Percentiles rank a stretch among this genome's conserved stretches.
phyloP scores from a whole-genome alignment of 495 filamentous ascomycete genomes.

The Penicillium simplicissimum region DNA sequence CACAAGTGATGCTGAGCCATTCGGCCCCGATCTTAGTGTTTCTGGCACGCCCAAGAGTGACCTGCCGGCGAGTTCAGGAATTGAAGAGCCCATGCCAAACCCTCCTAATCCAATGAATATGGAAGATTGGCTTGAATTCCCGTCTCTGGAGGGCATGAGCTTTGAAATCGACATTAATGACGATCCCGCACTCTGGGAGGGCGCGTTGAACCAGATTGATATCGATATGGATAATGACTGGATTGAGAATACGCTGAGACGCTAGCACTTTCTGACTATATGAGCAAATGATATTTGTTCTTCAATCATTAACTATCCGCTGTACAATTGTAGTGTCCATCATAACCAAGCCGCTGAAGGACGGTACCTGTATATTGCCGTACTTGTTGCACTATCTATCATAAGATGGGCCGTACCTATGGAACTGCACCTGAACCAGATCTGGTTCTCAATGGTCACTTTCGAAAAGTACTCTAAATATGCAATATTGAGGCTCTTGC shows the following conservation, averaged over 20 bases:
- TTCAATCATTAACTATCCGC: not conserved
- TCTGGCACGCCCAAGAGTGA: slow-evolving; percentile 24
- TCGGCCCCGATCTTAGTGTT: not conserved
- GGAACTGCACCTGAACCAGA: too few relatives aligned
- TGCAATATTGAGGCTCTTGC: not conserved
- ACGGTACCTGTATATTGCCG: not conserved
- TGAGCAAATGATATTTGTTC: not conserved
- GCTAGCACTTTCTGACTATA: slow-evolving; percentile 11
- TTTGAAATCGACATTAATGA: slow-evolving; percentile 42
- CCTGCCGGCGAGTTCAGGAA: slow-evolving; percentile 11
- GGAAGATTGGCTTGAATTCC: slow-evolving; percentile 29
- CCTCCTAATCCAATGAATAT: not conserved
- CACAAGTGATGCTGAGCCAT: not conserved
- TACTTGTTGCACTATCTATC: too few relatives aligned
- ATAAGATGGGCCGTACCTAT: too few relatives aligned
- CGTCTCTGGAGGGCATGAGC: slow-evolving; percentile 34
- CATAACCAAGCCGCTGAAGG: not conserved
- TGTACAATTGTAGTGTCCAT: not conserved
- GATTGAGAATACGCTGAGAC: slow-evolving; percentile 39
- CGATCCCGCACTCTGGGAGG: slow-evolving; percentile 42
- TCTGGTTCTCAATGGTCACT: too few relatives aligned
- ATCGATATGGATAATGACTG: slow-evolving; percentile 46
- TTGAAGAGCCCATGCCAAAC: slow-evolving; percentile 1
- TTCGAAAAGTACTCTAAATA: too few relatives aligned
- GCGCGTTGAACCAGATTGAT: slow-evolving; percentile 38